phyloP scores from a whole-genome alignment of 176 grass and related monocot species.

The Chloris gayana region DNA sequence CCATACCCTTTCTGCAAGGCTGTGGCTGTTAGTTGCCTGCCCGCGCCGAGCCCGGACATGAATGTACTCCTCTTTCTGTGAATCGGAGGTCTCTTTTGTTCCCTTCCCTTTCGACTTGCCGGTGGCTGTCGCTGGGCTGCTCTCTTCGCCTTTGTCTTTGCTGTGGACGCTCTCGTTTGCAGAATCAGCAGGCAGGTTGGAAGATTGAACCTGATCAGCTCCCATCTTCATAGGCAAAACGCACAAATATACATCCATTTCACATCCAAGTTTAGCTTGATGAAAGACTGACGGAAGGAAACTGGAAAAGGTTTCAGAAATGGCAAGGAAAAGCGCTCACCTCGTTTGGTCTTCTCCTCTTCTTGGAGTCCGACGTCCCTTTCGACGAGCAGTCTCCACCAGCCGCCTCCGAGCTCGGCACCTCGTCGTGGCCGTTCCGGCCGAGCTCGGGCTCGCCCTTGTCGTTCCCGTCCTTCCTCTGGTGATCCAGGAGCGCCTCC shows the following conservation, averaged over 20 bases:
- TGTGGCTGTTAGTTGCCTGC: constrained; percentile 93
- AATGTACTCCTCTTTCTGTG: constrained; percentile 70
- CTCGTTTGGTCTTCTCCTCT: constrained; percentile 69
- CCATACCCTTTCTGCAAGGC: constrained; percentile 84
- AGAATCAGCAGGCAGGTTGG: constrained; percentile 50
- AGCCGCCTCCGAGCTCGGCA: constrained; percentile 46
- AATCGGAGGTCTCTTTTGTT: constrained; percentile 53
- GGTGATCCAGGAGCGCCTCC: constrained; percentile 38
- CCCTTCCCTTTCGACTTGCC: constrained; percentile 70
- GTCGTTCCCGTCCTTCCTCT: constrained; percentile 46
- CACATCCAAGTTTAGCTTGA: not conserved
- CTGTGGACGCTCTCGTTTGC: constrained; percentile 57
- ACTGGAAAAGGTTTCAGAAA: constrained; percentile 4
- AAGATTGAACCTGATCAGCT: constrained; percentile 57
- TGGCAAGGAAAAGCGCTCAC: constrained; percentile 34
- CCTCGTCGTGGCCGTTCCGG: constrained; percentile 46
- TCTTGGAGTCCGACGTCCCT: constrained; percentile 62
- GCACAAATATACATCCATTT: not conserved
- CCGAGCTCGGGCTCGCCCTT: constrained; percentile 50
- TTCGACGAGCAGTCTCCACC: constrained; percentile 75
- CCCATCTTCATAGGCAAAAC: constrained; percentile 35
- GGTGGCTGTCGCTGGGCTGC: constrained; percentile 49
- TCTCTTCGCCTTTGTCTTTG: constrained; percentile 65
- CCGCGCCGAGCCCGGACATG: constrained; percentile 86
- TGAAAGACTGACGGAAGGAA: constrained; percentile 2